These are phyloP conservation scores for Kwoniella sp. DNA, from an alignment of 768 basidiomycete genomes.

Conservation along the genomic window DNA sequence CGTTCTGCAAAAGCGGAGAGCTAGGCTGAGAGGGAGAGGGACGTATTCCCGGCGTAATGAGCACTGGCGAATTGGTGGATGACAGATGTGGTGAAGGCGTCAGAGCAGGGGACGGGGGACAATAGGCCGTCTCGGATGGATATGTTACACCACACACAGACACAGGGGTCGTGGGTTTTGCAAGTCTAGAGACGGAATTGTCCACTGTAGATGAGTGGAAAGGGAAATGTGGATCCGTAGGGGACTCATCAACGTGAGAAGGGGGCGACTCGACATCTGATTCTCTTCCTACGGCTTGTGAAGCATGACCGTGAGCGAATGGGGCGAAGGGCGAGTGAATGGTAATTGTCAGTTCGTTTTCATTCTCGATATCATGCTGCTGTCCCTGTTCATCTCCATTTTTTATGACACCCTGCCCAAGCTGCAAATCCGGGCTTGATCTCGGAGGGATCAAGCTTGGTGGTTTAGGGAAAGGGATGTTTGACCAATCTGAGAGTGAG, in stretches of 20 bases:
- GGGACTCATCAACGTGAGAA: constrained; percentile 15
- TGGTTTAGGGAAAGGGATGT: constrained; percentile 23
- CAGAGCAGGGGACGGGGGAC: constrained; percentile 24
- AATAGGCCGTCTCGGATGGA: constrained; percentile 15
- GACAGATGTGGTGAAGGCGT: constrained; percentile 24
- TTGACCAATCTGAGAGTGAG: constrained; percentile 13
- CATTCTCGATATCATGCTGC: constrained; percentile 3
- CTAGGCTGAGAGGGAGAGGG: constrained; percentile 3
- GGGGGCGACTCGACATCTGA: neutral
- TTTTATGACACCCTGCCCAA: neutral
- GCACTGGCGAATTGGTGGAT: constrained; percentile 17
- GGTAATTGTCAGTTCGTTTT: constrained; percentile 13
- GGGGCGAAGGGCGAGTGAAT: constrained; percentile 10
- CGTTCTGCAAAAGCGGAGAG: neutral
- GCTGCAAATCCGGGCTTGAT: neutral
- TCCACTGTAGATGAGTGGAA: neutral
- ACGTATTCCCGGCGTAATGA: constrained; percentile 13
- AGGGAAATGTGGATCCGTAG: constrained; percentile 23
- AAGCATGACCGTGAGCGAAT: neutral
- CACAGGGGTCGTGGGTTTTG: constrained; percentile 10
- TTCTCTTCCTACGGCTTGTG: neutral
- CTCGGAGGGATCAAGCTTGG: constrained; percentile 1
- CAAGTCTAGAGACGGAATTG: neutral
- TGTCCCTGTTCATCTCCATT: neutral
- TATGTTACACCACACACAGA: constrained; percentile 8